Evolutionary conservation across 352 stramenopile species (phyloP), one percentile per base, ranked within the genome.

Genomic region (Pythium rishiriense): DNA sequence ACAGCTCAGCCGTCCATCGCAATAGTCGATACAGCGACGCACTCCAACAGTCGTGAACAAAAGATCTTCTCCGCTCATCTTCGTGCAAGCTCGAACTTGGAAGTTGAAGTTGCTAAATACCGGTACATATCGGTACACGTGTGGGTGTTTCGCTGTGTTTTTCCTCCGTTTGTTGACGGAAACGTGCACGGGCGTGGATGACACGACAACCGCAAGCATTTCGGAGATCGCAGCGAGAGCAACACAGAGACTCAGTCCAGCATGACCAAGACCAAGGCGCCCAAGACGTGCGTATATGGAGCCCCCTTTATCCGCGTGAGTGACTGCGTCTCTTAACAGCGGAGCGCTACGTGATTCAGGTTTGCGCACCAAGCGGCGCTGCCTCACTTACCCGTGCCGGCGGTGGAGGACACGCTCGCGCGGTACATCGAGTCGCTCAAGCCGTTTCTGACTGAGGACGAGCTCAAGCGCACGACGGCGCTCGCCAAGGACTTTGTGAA

Each of bases 401-500:
- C 70, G 11, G 70, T 98, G 5, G 70, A 91, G 31, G 78, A 95
- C 35, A 98, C 93, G 33, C 68, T 96, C n/a, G 48, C 76, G 39
- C 86, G 86, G 35, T 97, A 97, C 61, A 61, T 93, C 42, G 64
- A 64, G n/a, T 83, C 80, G n/a, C 57, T 97, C 14, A 79, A 72
- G 68, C 87, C 72, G 9, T 77, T 86, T 52, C 52, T 86, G 11
- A 65, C 25, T 28, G 42, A 65, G 90, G 33, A 79, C 98, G 78
- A 88, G 33, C 50, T 85, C 19, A 46, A 74, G 29, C 70, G 51
- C 12, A 78, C 74, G 14, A 74, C 58, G 12, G 66, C 58, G 35
- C 64, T 89, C 5, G 76, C 74, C 4, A 64, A 74, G 17, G 78
- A 89, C 25, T 88, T 88, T 33, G 74, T 25, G 0, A 79, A 78